Evolutionary conservation across 345 rosid genomes (phyloP), one percentile per base, ranked within the genome.

Genomic region (Euclidium syriacum): DNA sequence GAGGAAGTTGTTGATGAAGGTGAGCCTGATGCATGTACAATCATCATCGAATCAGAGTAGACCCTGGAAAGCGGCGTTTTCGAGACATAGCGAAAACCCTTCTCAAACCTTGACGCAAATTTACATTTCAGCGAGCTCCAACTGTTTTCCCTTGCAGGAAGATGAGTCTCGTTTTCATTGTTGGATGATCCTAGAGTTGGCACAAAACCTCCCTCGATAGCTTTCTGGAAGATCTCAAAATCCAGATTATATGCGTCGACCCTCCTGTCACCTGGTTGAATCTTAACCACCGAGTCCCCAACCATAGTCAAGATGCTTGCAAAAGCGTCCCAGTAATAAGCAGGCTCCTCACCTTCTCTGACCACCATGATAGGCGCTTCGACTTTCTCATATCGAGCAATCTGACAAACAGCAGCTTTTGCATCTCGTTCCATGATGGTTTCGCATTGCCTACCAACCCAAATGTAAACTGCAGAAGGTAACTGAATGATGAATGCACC

Each of bases 341-440:
- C 66, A 4, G 96, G 97, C 78, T 95, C 99, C 58, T 82, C 96
- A 8, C 97, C 97, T 71, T 95, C 97, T 81, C 80, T 86, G 35
- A 95, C 64, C 60, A 86, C 60, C 42, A 79, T 42, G 38, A 88
- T 71, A 34, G 85, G 87, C 46, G 84, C 97, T 23, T 75, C 87
- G 6, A 79, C 99, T 79, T 73, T 88, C 87, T 95, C 99, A 64
- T 90, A 95, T 34, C 97, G 80, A 56, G 83, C 87, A 70, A 95
- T 88, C 84, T 95, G 99, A 72, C 95, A 83, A 55, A 85, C 97
- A 57, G 96, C 90, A 32, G 90, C 97, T 71, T 87, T 84, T 11
- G 97, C 96, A 83, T 95, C 99, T 73, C 89, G 82, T 78, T 95
- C 99, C 96, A 95, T 90, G 53, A 88, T 83, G 40, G 78, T 62